Conservation (phyloP, 768 basidiomycete species). For the Leccinellum luteum region DNA sequence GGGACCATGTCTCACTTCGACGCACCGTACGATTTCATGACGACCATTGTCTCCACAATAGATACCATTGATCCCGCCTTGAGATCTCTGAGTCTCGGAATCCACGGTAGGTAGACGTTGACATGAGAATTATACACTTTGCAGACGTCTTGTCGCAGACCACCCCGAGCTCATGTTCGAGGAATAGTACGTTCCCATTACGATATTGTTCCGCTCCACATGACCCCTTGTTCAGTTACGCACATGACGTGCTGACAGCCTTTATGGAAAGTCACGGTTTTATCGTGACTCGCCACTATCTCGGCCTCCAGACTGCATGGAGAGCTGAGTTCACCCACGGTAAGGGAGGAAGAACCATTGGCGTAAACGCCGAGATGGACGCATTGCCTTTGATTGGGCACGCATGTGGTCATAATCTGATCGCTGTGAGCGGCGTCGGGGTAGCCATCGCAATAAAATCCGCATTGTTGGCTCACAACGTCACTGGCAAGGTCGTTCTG, state of each 20-base stretch:
- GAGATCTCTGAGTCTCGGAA: constrained; percentile 63
- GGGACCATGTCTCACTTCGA: constrained; percentile 14
- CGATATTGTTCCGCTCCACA: constrained; percentile 1
- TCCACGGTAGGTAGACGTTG: constrained; percentile 54
- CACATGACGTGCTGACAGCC: constrained; percentile 64
- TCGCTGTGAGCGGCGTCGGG: constrained; percentile 75
- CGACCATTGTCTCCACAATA: constrained; percentile 53
- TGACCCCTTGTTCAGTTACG: constrained; percentile 45
- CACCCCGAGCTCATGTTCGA: constrained; percentile 67
- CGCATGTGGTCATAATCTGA: constrained; percentile 82
- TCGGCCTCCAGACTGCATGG: constrained; percentile 75
- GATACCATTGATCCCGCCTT: constrained; percentile 51
- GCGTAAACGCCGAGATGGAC: constrained; percentile 79
- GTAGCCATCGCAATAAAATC: constrained; percentile 71
- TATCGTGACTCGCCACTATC: constrained; percentile 65
- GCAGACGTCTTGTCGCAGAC: constrained; percentile 37
- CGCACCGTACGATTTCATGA: constrained; percentile 38
- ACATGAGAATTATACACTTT: neutral
- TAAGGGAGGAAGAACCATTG: constrained; percentile 60
- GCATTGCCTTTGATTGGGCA: constrained; percentile 55
- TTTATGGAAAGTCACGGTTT: constrained; percentile 72
- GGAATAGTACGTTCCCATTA: constrained; percentile 49
- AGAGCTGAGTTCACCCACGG: constrained; percentile 66
- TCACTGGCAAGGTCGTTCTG: constrained; percentile 66
- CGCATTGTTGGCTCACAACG: constrained; percentile 59